Evolutionary conservation across 2,329 filamentous ascomycete genomes (phyloP), one percentile per base, ranked within the genome.

Genomic region (Macrophomina pseudophaseolina): DNA sequence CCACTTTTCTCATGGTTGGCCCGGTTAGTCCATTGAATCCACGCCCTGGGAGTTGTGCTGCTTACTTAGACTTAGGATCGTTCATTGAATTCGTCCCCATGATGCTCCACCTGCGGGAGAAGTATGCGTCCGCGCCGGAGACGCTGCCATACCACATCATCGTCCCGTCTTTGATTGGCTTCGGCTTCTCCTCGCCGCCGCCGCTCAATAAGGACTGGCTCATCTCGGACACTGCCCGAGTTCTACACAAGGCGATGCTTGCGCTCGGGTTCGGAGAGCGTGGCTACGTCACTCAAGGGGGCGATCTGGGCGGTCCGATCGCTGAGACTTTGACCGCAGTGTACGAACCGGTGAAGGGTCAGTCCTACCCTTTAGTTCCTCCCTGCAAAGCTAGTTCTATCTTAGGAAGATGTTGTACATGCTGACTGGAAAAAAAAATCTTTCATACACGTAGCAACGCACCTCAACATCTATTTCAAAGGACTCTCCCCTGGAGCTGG

Each of bases 131-230:
- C 33, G 23, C 40, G 0, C 79, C 84, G 0, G 75, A 82, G 0
- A 78, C 76, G 0, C 74, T 88, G 16, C 86, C 86, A 0, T 88
- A 85, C 71, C 86, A 88, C 69, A 73, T 88, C 49, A 80, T 88
- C 44, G 82, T 84, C 0, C 86, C 86, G 0, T 85, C 83, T 0
- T 74, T 88, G 2, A 84, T 85, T 0, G 87, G 85, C 11, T 88
- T 84, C 70, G 78, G 80, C 0, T 82, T 85, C 67, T 86, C 84
- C 0, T 80, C 79, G 0, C 74, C 79, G 0, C 83, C 84, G 1
- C 82, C 86, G 0, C 52, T 80, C 5, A 77, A 83, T 62, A 76
- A 74, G 16, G 74, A 86, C 68, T 86, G 81, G 69, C 73, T 69
- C 0, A 68, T 77, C 0, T 69, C 74, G 0, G 79, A 82, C 56